These are phyloP conservation scores for Filosporella fistucella DNA, from an alignment of 495 filamentous ascomycete genomes.

Conservation along the genomic window DNA sequence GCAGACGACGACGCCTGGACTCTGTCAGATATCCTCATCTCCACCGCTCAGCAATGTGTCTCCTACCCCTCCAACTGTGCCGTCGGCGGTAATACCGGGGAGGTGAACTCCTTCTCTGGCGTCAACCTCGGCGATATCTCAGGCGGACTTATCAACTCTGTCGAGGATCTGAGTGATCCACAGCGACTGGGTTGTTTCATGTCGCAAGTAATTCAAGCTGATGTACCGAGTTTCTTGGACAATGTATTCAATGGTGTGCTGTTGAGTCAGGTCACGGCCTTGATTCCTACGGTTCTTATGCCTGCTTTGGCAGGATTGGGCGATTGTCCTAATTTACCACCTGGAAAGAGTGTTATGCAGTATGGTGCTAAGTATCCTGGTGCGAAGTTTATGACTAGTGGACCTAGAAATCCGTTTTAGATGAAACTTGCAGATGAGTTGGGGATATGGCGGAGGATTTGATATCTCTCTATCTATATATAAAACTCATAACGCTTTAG, in stretches of 20 bases:
- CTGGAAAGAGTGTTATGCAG: background rate
- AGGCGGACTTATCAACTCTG: background rate
- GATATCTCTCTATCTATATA: background rate
- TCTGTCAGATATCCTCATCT: background rate
- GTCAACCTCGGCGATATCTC: background rate
- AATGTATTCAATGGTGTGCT: background rate
- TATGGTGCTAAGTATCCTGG: conserved; percentile 1
- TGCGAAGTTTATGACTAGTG: background rate
- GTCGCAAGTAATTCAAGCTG: background rate
- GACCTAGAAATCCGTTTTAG: background rate
- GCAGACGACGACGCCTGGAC: conserved; percentile 2
- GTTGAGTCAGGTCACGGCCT: background rate
- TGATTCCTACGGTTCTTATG: background rate
- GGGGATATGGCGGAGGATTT: background rate
- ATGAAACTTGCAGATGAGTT: background rate
- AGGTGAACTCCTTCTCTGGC: background rate
- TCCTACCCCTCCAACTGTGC: background rate
- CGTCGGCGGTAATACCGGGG: background rate
- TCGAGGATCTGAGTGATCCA: background rate
- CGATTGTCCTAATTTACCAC: background rate
- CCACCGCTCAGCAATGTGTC: background rate
- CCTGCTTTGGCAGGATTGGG: background rate
- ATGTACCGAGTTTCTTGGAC: background rate
- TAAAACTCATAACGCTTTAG: too few species aligned
- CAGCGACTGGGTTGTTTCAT: background rate